phyloP scores from a whole-genome alignment of 2,329 filamentous ascomycete species.

The Penicillium sp. region DNA sequence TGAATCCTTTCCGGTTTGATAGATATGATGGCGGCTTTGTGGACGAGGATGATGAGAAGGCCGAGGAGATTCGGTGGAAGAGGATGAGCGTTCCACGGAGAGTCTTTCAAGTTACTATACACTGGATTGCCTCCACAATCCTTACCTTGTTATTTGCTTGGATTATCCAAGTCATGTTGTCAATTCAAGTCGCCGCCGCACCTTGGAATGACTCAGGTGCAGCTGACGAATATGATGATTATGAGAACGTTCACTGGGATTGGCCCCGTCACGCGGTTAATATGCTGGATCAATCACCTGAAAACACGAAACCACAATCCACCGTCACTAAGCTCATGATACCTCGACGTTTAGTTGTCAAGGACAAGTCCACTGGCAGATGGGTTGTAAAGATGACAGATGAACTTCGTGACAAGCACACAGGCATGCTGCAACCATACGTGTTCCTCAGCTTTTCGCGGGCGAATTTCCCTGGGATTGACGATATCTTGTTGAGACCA shows the following conservation, averaged over 20 bases:
- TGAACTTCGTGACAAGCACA: slow-evolving; percentile 15
- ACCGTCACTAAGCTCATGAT: slow-evolving; percentile 13
- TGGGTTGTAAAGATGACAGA: slow-evolving; percentile 14
- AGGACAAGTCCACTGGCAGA: slow-evolving; percentile 2
- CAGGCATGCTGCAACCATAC: slow-evolving; percentile 17
- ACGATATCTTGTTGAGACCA: slow-evolving; percentile 3
- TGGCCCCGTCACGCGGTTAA: slow-evolving; percentile 23
- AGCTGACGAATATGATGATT: slow-evolving; percentile 13
- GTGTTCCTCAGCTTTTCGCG: slow-evolving; percentile 23
- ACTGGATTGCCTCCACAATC: slow-evolving; percentile 7
- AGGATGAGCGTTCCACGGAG: neutral
- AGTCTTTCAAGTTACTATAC: neutral
- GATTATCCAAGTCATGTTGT: slow-evolving; percentile 18
- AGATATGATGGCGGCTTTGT: slow-evolving; percentile 9
- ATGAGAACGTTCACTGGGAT: slow-evolving; percentile 19
- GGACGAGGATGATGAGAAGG: slow-evolving; percentile 1
- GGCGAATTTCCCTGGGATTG: slow-evolving; percentile 7
- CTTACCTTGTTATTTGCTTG: slow-evolving; percentile 13
- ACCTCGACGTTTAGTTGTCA: slow-evolving; percentile 16
- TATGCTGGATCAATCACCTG: slow-evolving; percentile 15
- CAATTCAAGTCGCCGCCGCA: slow-evolving; percentile 12
- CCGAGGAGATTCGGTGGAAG: neutral
- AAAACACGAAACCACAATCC: slow-evolving; percentile 12
- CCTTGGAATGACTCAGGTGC: slow-evolving; percentile 15
- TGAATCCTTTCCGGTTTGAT: slow-evolving; percentile 12